Percentiles rank a stretch among this genome's conserved stretches.
Evolutionary conservation across 164 flowering plant species (phyloP).

Genomic region (Piper betle): DNA sequence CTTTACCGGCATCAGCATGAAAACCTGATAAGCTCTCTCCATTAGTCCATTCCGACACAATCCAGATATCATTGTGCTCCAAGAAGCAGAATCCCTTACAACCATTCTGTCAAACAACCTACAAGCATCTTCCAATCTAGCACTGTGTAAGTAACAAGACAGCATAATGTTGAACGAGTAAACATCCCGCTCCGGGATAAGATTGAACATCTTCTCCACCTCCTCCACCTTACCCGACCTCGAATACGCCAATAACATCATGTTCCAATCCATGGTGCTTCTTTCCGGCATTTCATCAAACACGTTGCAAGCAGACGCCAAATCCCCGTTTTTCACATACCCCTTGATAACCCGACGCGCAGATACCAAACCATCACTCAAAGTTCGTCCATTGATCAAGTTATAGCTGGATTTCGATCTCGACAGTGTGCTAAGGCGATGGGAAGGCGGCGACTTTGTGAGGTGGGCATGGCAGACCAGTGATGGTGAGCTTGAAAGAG

Average conservation of each 20-base stretch:
- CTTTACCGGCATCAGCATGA: constrained; percentile 12
- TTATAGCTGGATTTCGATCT: no score
- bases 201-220: constrained; percentile 13
- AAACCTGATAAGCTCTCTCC: constrained; percentile 11
- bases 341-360: constrained; percentile 9
- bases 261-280: constrained; percentile 16
- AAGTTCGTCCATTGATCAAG: no score
- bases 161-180: constrained; percentile 17
- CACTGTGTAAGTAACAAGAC: constrained; percentile 15
- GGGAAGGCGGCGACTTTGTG: no score
- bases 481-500: no score
- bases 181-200: constrained; percentile 17
- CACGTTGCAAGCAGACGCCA: constrained; percentile 8
- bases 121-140: constrained; percentile 10
- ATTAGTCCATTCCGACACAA: constrained; percentile 9
- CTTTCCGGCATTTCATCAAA: constrained; percentile 13
- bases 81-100: constrained; percentile 14
- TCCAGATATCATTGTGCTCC: constrained; percentile 26
- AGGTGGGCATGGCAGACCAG: no score
- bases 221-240: constrained; percentile 14
- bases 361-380: constrained; percentile 4
- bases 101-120: constrained; percentile 14
- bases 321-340: constrained; percentile 9
- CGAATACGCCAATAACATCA: constrained; percentile 14
- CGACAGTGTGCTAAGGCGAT: neutral